These are phyloP conservation scores for Gynandropsis gynandra DNA, from an alignment of 345 rosid genomes.

Conservation along the genomic window DNA sequence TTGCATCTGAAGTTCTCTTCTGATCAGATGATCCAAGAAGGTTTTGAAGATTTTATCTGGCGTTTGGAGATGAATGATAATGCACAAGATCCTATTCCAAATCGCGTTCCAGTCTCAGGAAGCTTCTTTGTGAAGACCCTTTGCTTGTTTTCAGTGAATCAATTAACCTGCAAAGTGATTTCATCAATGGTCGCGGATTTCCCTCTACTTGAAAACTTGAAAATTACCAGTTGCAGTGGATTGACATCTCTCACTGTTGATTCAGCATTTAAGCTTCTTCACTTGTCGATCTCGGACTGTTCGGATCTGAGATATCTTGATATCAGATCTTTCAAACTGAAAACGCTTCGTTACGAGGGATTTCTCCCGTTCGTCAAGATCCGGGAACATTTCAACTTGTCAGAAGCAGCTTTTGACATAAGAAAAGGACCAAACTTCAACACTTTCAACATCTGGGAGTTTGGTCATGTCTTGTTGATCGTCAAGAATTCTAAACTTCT, in stretches of 20 bases:
- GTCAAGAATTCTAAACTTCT: conserved; percentile 48
- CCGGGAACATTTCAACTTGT: conserved; percentile 49
- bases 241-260: conserved; percentile 36
- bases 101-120: conserved; percentile 18
- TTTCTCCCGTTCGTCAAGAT: conserved; percentile 37
- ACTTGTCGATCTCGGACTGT: conserved; percentile 42
- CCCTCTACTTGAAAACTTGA: conserved; percentile 44
- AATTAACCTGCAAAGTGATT: conserved; percentile 37
- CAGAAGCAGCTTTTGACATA: conserved; percentile 40
- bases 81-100: conserved; percentile 7
- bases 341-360: conserved; percentile 33
- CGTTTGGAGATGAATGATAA: conserved; percentile 25
- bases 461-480: conserved; percentile 38
- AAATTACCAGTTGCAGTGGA: conserved; percentile 33
- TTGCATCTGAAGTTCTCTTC: conserved; percentile 37
- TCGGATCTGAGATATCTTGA: conserved; percentile 30
- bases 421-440: conserved; percentile 35
- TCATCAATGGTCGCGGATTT: conserved; percentile 37
- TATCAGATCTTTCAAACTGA: conserved; percentile 38
- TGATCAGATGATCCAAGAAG: conserved; percentile 21
- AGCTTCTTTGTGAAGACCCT: conserved; percentile 42
- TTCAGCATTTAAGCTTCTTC: conserved; percentile 39
- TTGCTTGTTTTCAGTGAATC: conserved; percentile 33
- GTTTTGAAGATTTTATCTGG: conserved; percentile 23
- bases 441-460: conserved; percentile 21